Conservation (phyloP, 2,329 filamentous ascomycete genomes). For the Alternaria ventricosa region DNA sequence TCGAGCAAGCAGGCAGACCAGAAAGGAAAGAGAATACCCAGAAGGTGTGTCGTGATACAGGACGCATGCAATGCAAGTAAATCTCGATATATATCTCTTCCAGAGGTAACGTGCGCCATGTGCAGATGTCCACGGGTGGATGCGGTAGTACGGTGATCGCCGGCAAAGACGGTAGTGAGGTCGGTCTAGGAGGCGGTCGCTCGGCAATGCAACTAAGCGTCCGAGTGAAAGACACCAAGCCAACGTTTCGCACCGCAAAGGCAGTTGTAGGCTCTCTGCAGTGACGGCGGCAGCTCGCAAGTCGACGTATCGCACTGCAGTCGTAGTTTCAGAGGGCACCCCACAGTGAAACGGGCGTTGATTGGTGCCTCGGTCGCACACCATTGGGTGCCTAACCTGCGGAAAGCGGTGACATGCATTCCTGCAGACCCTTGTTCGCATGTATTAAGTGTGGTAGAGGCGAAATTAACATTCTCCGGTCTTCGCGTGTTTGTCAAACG, state of each 20-base stretch:
- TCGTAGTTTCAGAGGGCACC: conserved; percentile 29
- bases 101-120: conserved; percentile 40
- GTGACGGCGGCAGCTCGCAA: conserved; percentile 36
- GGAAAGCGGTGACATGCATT: conserved; percentile 44
- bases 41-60: conserved; percentile 33
- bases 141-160: conserved; percentile 1
- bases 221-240: conserved; percentile 23
- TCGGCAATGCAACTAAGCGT: conserved; percentile 28
- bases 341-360: conserved; percentile 21
- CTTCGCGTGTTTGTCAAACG: conserved; percentile 13
- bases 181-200: conserved; percentile 23
- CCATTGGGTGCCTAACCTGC: conserved; percentile 26
- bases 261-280: conserved; percentile 37
- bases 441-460: conserved; percentile 28
- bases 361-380: conserved; percentile 39
- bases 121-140: conserved; percentile 14
- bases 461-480: conserved; percentile 25
- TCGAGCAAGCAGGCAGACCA: conserved; percentile 20
- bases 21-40: conserved; percentile 25
- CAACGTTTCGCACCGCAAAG: conserved; percentile 26
- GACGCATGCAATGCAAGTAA: conserved; percentile 45
- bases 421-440: conserved; percentile 36
- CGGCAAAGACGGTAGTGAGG: conserved; percentile 30
- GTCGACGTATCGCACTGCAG: conserved; percentile 43
- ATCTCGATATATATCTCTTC: conserved; percentile 41